Base-by-base conservation (phyloP, 768 basidiomycete genomes). In the Crassisporium funariophilum region DNA sequence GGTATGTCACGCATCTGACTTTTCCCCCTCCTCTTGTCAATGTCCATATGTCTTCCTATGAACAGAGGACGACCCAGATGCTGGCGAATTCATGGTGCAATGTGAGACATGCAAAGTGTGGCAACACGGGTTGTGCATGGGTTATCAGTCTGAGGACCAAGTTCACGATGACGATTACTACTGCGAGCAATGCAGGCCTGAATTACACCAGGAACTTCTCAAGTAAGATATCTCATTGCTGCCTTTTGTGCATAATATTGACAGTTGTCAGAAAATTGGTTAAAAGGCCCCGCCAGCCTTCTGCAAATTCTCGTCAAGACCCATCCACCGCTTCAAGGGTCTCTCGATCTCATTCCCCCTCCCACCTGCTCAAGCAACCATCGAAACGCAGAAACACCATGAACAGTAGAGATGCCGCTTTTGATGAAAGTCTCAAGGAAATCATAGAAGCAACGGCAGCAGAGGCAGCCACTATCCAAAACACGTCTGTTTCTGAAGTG, bases 91-190 rank as follows among this genome's bases (percentile, higher is more conserved):
- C 72, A 97, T 98, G 91, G 92, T 98, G 41, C 89, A 93, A 66
- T 99, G 95, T 70, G 95, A 98, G 70, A 85, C 77, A 35, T 99
- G 95, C 74, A 90, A 94, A 60, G 91, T 91, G 45, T 99, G 95
- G 95, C 95, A 99, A 69, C 95, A 99, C 64, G 94, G 94, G 3
- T 77, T 85, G 8, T 99, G 97, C 71, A 92, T 99, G 83, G 95
- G 94, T 33, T 90, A 89, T 65, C 84, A 89, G 55, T 80, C 81
- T 24, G 84, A 88, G 60, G 83, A 83, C 58, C 77, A 82, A 57
- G 77, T 88, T 34, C 83, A 81, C 60, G 77, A 81, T 63, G 81
- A 81, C 53, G 86, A 92, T 66, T 98, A 98, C 67, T 94, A 86
- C 58, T 99, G 97, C 70, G 97, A 99, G 68, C 72, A 81, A 54